Evolutionary conservation across 176 grass and related monocot genomes (phyloP), one percentile per base, ranked within the genome.

Genomic region (Avena atlantica): DNA sequence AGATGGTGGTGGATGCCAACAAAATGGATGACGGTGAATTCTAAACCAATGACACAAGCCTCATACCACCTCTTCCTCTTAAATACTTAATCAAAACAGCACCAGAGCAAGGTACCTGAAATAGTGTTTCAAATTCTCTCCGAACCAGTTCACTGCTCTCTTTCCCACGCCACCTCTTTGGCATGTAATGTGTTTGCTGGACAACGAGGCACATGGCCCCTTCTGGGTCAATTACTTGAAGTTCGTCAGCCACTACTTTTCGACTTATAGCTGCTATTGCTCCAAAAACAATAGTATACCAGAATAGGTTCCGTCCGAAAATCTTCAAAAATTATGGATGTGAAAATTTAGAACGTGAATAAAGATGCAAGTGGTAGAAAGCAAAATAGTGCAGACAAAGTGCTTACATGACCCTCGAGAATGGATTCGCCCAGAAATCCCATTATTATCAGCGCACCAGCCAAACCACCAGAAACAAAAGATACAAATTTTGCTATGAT

Each of bases 211-310:
- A 91, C 97, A 97, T 99, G 58, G 94, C 86, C 13, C 97, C 94
- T 90, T 96, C 92, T 86, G 92, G 90, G 87, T 99, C 94, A 81
- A 93, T 92, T 60, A 97, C 97, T 89, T 99, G 97, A 84, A 96
- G 94, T 82, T 99, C 97, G 88, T 99, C 94, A 24, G 90, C 78
- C 65, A 99, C 91, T 80, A 90, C 92, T 77, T 93, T 93, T 62
- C 94, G 90, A 89, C 97, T 99, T 80, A 99, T 84, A 75, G 97
- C 92, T 57, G 97, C 95, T 92, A 97, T 95, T 63, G 97, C 87
- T 78, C 97, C 97, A 87, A 99, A 99, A 65, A 99, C 91, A 86
- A 95, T 95, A 75, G 97, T 91, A 66, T 99, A 97, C 97, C 97
- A 99, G 83, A 99, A 92, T 47, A 99, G 92, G 68, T 99, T 99